Percentiles rank a stretch among this genome's conserved stretches.
phyloP scores from a whole-genome alignment of 495 filamentous ascomycete genomes.

The Daldinia decipiens region DNA sequence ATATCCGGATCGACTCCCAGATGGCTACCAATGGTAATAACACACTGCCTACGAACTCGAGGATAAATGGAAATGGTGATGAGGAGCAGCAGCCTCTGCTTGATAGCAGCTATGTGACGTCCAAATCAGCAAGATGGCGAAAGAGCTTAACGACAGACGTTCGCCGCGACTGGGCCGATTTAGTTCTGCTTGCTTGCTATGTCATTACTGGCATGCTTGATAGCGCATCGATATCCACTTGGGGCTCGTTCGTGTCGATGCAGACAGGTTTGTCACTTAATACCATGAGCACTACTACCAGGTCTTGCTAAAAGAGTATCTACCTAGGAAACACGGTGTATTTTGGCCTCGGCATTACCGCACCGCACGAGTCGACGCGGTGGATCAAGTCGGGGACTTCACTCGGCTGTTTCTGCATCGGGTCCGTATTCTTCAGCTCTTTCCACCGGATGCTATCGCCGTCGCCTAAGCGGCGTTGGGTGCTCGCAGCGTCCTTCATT shows the following conservation, averaged over 20 bases:
- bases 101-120: slow-evolving; percentile 20
- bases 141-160: slow-evolving; percentile 62
- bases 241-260: slow-evolving; percentile 83
- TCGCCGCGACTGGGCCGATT: slow-evolving; percentile 65
- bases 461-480: slow-evolving; percentile 66
- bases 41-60: slow-evolving; percentile 19
- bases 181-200: slow-evolving; percentile 73
- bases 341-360: slow-evolving; percentile 71
- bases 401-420: slow-evolving; percentile 72
- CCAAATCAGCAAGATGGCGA: slow-evolving; percentile 41
- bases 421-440: slow-evolving; percentile 69
- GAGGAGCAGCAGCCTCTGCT: slow-evolving; percentile 57
- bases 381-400: slow-evolving; percentile 75
- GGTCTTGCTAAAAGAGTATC: background rate
- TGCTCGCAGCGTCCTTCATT: slow-evolving; percentile 69
- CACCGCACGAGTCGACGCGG: slow-evolving; percentile 62
- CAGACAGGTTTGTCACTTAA: slow-evolving; percentile 66
- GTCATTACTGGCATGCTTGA: slow-evolving; percentile 79
- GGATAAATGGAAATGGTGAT: slow-evolving; percentile 35
- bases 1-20: background rate
- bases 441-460: slow-evolving; percentile 68
- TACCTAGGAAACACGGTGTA: slow-evolving; percentile 74
- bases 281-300: background rate
- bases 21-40: slow-evolving; percentile 45
- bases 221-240: slow-evolving; percentile 74